Percentiles rank a stretch among this genome's conserved stretches.
Conservation (phyloP, 768 basidiomycete species). For the Amanita phalloides region DNA sequence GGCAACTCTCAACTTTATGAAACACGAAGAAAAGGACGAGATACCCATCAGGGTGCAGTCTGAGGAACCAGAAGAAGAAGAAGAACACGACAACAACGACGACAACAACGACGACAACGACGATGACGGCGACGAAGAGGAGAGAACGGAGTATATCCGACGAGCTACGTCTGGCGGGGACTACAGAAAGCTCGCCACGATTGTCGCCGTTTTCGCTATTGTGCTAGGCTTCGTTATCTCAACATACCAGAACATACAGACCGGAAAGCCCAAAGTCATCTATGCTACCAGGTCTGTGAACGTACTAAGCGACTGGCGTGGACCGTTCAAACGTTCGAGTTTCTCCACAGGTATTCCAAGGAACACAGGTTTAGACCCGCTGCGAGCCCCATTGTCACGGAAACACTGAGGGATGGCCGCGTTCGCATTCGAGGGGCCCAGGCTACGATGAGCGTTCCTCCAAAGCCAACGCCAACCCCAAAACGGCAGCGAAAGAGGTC, state of each 20-base stretch:
- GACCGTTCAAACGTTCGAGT: too few species aligned
- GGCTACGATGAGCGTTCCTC: constrained; percentile 20
- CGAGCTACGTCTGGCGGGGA: not conserved
- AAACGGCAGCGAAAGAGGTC: constrained; percentile 11
- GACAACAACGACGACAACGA: not conserved
- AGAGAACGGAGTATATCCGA: not conserved
- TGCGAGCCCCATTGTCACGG: constrained; percentile 75
- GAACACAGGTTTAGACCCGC: constrained; percentile 77
- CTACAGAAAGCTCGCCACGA: not conserved
- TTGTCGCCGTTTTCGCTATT: constrained; percentile 2
- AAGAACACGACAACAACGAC: too few species aligned
- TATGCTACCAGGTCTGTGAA: constrained; percentile 1
- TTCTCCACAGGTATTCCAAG: constrained; percentile 57
- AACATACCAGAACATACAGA: not conserved
- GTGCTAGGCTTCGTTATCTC: not conserved
- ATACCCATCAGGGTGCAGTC: not conserved
- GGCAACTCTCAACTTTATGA: too few species aligned
- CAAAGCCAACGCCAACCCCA: constrained; percentile 14
- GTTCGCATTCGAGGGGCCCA: constrained; percentile 60
- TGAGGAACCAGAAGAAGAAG: not conserved
- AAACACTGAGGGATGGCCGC: constrained; percentile 61
- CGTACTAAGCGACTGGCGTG: too few species aligned
- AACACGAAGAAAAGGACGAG: too few species aligned
- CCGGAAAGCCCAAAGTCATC: not conserved
- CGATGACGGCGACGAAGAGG: not conserved